These are phyloP conservation scores for Camellia oleifera DNA, from an alignment of 179 eudicot genomes.

Conservation along the genomic window DNA sequence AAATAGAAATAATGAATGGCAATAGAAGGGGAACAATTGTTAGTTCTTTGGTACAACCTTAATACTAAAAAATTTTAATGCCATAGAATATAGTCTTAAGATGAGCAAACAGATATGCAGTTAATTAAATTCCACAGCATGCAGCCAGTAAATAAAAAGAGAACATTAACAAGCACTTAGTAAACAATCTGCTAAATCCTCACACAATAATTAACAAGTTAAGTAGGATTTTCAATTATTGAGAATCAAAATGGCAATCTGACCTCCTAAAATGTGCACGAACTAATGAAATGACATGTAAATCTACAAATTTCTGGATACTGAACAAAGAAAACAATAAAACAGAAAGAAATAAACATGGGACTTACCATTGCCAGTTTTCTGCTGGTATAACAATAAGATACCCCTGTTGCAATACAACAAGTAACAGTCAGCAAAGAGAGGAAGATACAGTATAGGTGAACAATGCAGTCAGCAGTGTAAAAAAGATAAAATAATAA, in stretches of 20 bases:
- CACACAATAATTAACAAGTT: neutral
- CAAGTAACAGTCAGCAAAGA: conserved; percentile 19
- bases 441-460: neutral
- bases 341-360: conserved; percentile 24
- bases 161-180: neutral
- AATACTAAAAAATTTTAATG: neutral
- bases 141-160: neutral
- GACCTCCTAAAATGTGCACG: neutral
- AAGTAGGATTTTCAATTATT: neutral
- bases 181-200: neutral
- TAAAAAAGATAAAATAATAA: neutral
- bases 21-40: neutral
- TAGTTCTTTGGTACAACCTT: neutral
- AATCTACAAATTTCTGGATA: neutral
- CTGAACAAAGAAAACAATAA: neutral
- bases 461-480: neutral
- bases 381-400: conserved; percentile 68
- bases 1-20: neutral
- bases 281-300: neutral
- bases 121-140: neutral
- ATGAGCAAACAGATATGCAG: neutral
- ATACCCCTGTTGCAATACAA: conserved; percentile 63
- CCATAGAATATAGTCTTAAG: neutral
- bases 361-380: conserved; percentile 85
- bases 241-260: neutral